Evolutionary conservation across 2,329 filamentous ascomycete species (phyloP), one percentile per base, ranked within the genome.

Genomic region (Epicoccum sorghinum): DNA sequence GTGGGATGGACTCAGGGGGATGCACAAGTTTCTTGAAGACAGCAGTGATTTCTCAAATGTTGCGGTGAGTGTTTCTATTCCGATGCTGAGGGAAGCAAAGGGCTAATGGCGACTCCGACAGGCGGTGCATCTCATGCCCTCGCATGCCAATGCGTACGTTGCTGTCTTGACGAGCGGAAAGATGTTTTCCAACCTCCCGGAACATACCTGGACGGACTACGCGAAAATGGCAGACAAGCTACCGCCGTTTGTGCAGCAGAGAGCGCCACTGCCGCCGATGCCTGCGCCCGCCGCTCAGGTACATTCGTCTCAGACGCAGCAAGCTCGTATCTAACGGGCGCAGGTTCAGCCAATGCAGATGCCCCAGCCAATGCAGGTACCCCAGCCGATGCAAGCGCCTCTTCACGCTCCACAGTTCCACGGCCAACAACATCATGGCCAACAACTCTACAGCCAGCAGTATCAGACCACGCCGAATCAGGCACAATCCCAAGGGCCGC

Each of bases 171-270:
- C 61, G 1, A 55, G 52, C 18, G 68, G 69, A 9, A 68, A 69
- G 55, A 59, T 65, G 10, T 72, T 68, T 47, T 70, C 68, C 4
- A 72, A 72, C 23, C 58, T 72, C 4, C 69, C 69, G 8, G 68
- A 70, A 37, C 61, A 64, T 30, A 72, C 69, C 18, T 72, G 69
- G 69, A 47, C 38, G 1, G 68, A 72, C 46, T 72, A 72, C 52
- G 65, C 67, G 40, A 72, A 70, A 33, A 66, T 72, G 57, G 58
- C 65, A 4, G 57, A 61, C 2, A 50, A 59, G n/a, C 57, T 72
- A 1, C 67, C 68, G 1, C 22, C 51, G 2, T 63, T 66, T 22
- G 52, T 59, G 3, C 69, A 69, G 36, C 59, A 57, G 0, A 44
- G 45, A 25, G 39, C 49, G 7, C 67, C 68, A 3, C 63, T 71